Conservation (phyloP, 768 basidiomycete species). For the Boletus speciosus region DNA sequence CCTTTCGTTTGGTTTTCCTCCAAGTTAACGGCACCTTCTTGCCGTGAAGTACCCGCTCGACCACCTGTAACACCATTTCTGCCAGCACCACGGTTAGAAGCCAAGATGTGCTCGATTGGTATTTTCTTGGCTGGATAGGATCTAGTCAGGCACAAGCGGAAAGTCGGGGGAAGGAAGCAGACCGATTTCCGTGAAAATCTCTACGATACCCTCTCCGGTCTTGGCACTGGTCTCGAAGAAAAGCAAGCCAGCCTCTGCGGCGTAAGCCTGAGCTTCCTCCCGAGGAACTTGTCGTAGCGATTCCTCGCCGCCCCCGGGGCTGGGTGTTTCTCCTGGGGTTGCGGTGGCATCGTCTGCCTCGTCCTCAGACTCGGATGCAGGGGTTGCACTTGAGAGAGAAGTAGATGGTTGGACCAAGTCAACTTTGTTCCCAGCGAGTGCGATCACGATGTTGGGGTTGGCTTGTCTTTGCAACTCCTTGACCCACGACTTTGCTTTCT, state of each 20-base stretch:
- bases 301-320: slow-evolving; percentile 55
- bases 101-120: slow-evolving; percentile 91
- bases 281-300: slow-evolving; percentile 83
- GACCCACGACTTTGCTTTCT: slow-evolving; percentile 99
- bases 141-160: background rate
- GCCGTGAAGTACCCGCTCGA: slow-evolving; percentile 48
- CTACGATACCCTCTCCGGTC: slow-evolving; percentile 92
- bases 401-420: slow-evolving; percentile 75
- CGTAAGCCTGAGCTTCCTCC: slow-evolving; percentile 96
- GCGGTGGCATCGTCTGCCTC: slow-evolving; percentile 92
- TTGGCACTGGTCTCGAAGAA: slow-evolving; percentile 99
- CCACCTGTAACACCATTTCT: slow-evolving; percentile 55
- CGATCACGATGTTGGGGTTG: slow-evolving; percentile 98
- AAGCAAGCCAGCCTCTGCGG: slow-evolving; percentile 86
- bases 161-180: slow-evolving; percentile 19
- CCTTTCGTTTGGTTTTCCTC: slow-evolving; percentile 62
- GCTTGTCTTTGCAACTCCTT: slow-evolving; percentile 99
- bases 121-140: slow-evolving; percentile 65
- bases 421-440: slow-evolving; percentile 96
- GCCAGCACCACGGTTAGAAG: slow-evolving; percentile 68
- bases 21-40: slow-evolving; percentile 61
- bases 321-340: slow-evolving; percentile 68
- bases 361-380: slow-evolving; percentile 72
- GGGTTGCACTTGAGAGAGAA: slow-evolving; percentile 44
- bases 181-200: slow-evolving; percentile 99